These are phyloP conservation scores for Ulmus americana DNA, from an alignment of 331 rosid species.

Conservation along the genomic window DNA sequence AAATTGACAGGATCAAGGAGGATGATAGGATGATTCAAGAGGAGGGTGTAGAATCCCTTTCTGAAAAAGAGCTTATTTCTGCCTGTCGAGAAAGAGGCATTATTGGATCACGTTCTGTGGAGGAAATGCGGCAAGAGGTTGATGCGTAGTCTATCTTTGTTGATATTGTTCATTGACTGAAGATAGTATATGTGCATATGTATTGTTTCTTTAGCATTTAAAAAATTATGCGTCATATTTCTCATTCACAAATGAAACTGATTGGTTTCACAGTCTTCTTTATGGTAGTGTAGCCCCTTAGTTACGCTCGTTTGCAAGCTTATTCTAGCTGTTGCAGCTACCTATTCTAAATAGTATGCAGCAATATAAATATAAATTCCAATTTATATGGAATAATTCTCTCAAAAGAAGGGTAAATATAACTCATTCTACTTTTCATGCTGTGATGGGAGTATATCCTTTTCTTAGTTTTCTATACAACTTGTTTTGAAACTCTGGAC, in stretches of 20 bases:
- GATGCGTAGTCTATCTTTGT: slow-evolving; percentile 1
- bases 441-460: neutral
- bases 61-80: slow-evolving; percentile 82
- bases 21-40: slow-evolving; percentile 91
- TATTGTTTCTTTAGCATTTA: neutral
- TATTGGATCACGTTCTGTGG: slow-evolving; percentile 84
- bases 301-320: neutral
- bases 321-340: neutral
- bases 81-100: slow-evolving; percentile 97
- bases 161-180: neutral
- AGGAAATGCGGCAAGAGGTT: slow-evolving; percentile 98
- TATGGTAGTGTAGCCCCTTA: neutral
- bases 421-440: neutral
- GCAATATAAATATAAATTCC: neutral
- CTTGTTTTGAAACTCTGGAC: neutral
- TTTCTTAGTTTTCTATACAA: neutral
- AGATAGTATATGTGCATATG: neutral
- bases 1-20: slow-evolving; percentile 61
- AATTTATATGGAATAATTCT: neutral
- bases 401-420: neutral
- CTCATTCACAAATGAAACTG: neutral
- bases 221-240: neutral
- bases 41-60: slow-evolving; percentile 90
- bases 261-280: neutral
- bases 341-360: neutral